Percentiles rank a stretch among this genome's conserved stretches.
phyloP scores from a whole-genome alignment of 2,329 filamentous ascomycete genomes.

The Alternaria dauci region DNA sequence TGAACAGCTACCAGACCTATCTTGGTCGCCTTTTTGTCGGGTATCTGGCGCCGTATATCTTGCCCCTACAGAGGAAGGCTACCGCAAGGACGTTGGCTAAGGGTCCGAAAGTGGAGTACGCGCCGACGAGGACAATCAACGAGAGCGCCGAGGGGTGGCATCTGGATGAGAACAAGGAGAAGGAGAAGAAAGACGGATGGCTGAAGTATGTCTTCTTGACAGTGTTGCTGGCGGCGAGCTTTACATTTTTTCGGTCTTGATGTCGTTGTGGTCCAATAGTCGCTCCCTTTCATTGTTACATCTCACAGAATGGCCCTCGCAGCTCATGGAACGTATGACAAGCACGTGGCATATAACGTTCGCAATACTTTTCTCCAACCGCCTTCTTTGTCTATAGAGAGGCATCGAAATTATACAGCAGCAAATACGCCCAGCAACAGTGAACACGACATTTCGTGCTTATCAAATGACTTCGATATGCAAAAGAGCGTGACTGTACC shows the following conservation, averaged over 20 bases:
- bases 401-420: conserved; percentile 23
- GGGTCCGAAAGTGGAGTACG: conserved; percentile 25
- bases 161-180: not conserved
- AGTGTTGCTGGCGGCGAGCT: conserved; percentile 5
- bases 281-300: not conserved
- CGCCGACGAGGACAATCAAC: conserved; percentile 22
- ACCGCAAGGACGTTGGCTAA: conserved; percentile 11
- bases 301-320: not conserved
- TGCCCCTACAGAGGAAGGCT: not conserved
- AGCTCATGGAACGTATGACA: not conserved
- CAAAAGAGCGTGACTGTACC: not conserved
- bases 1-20: conserved; percentile 19
- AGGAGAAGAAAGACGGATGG: not conserved
- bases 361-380: not conserved
- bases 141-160: conserved; percentile 21
- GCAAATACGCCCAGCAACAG: conserved; percentile 54
- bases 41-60: conserved; percentile 6
- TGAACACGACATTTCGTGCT: conserved; percentile 46
- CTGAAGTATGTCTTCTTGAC: not conserved
- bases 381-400: not conserved
- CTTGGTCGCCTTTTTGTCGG: conserved; percentile 16
- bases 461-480: not conserved
- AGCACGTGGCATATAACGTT: not conserved
- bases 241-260: conserved; percentile 12
- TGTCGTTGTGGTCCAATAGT: not conserved